Base-by-base conservation (phyloP, 2,329 filamentous ascomycete species). In the Colletotrichum magnum region DNA sequence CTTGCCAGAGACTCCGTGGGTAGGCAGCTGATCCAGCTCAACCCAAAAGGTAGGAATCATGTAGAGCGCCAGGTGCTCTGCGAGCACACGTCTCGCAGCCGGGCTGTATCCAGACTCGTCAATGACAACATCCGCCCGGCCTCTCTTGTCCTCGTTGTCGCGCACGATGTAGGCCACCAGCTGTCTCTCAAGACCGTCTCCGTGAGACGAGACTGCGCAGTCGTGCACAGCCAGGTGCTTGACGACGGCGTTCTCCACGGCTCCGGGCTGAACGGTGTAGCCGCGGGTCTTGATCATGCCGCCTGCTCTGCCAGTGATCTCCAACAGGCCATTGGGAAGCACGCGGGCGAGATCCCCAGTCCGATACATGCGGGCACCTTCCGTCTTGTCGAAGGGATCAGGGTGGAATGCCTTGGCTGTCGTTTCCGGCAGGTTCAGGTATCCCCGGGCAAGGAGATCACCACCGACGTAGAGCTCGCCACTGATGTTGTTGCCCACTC, bases 1-100 rank as follows among this genome's bases (percentile, higher is more conserved):
- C 80, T 95, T 95, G 21, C 93, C 93, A 15, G 93, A 95, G 1
- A 95, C 93, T 58, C 89, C 90, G 73, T 94, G 90, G 0, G 92
- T 94, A 0, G 93, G 93, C 5, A 95, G 80, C 69, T 87, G 86
- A 3, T 91, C 87, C 39, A 95, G 80, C 74, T 92, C 88, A 45
- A 95, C 90, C 93, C 93, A 95, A 3, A 94, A 79, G 1, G 91
- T 86, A 0, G 93, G 93, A 62, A 95, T 91, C 93, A 95, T 95
- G 79, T 95, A 95, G 71, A 93, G 92, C 1, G 93, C 93, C 36
- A 95, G 85, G 71, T 90, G 89, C 16, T 87, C 82, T 1, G 90
- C 86, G 2, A 95, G 84, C 16, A 87, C 86, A 64, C 89, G 88
- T 54, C 93, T 87, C 3, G 92, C 89, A 6, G 86, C 86, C 1